A percentile compares a stretch with the other conserved stretches of the same genome.
Conservation (phyloP, 352 stramenopile genomes). For the Phytopythium oedochilum region DNA sequence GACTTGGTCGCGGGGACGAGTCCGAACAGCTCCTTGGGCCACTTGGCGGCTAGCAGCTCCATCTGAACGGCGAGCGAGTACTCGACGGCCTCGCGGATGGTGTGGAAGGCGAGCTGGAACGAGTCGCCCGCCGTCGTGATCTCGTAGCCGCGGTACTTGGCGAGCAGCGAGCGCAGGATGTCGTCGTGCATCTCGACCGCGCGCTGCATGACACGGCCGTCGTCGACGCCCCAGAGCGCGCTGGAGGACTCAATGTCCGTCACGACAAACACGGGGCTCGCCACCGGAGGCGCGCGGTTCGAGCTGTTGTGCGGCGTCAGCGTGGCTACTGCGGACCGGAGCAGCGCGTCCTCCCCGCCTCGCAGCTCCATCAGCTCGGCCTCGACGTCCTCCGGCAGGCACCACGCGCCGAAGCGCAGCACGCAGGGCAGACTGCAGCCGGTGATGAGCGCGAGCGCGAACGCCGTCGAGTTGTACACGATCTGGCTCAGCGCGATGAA, state of each 20-base stretch:
- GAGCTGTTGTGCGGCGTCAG: slow-evolving; percentile 1
- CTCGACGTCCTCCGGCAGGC: slow-evolving; percentile 19
- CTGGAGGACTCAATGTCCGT: slow-evolving; percentile 41
- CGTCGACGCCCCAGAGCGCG: slow-evolving; percentile 21
- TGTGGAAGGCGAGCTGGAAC: slow-evolving; percentile 44
- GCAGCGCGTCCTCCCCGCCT: not conserved
- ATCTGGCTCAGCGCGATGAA: slow-evolving; percentile 21
- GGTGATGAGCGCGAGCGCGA: slow-evolving; percentile 17
- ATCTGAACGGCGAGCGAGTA: slow-evolving; percentile 28
- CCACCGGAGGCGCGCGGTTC: not conserved
- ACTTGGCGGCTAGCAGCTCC: slow-evolving; percentile 20
- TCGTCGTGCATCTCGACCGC: slow-evolving; percentile 25
- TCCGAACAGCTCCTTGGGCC: slow-evolving; percentile 26
- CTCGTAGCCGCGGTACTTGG: slow-evolving; percentile 37
- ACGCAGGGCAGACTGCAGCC: slow-evolving; percentile 16
- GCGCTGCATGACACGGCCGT: slow-evolving; percentile 18
- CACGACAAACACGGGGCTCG: slow-evolving; percentile 31
- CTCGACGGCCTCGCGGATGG: slow-evolving; percentile 27
- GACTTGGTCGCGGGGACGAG: slow-evolving; percentile 18
- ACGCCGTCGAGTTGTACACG: slow-evolving; percentile 17
- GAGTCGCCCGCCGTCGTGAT: slow-evolving; percentile 43
- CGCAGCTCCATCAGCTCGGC: slow-evolving; percentile 14
- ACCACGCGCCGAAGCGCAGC: slow-evolving; percentile 8
- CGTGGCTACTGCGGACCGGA: not conserved
- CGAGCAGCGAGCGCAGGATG: slow-evolving; percentile 23